These are phyloP conservation scores for Stellera chamaejasme DNA, from an alignment of 345 rosid genomes.

Conservation along the genomic window DNA sequence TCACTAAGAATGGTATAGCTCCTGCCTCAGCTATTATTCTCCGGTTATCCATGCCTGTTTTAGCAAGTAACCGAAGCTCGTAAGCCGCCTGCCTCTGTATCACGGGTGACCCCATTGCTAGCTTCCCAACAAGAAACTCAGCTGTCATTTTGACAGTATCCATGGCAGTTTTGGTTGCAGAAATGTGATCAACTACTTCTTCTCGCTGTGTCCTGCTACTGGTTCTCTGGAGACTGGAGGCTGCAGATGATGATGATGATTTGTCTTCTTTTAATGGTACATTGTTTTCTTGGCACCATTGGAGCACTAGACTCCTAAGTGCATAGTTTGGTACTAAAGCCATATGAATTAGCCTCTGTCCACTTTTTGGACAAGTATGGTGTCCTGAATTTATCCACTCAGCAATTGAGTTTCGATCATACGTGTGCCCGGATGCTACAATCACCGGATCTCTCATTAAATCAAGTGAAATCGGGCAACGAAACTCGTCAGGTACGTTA, in stretches of 20 bases:
- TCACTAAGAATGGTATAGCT: conserved; percentile 58
- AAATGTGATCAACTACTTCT: conserved; percentile 38
- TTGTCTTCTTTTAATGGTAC: conserved; percentile 30
- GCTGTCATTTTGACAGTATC: conserved; percentile 64
- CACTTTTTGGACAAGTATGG: conserved; percentile 61
- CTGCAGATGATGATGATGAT: conserved; percentile 14
- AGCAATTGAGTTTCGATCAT: conserved; percentile 50
- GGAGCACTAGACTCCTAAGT: conserved; percentile 46
- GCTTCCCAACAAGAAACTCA: conserved; percentile 63
- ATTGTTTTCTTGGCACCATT: conserved; percentile 65
- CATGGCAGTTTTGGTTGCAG: conserved; percentile 37
- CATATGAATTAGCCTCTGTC: conserved; percentile 56
- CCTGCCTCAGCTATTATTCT: conserved; percentile 58
- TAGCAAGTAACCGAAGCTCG: conserved; percentile 56
- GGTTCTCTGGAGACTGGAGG: conserved; percentile 20
- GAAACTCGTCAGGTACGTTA: conserved; percentile 49
- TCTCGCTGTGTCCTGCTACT: conserved; percentile 20
- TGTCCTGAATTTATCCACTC: conserved; percentile 68
- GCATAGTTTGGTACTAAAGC: conserved; percentile 64
- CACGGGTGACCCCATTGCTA: conserved; percentile 52
- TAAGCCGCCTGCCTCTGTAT: conserved; percentile 66
- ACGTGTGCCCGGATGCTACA: conserved; percentile 60
- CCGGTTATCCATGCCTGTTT: conserved; percentile 58
- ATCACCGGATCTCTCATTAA: conserved; percentile 65
- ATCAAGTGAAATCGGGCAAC: conserved; percentile 61